phyloP scores from a whole-genome alignment of 257 asterid genomes.

The Nicotiana attenuata region DNA sequence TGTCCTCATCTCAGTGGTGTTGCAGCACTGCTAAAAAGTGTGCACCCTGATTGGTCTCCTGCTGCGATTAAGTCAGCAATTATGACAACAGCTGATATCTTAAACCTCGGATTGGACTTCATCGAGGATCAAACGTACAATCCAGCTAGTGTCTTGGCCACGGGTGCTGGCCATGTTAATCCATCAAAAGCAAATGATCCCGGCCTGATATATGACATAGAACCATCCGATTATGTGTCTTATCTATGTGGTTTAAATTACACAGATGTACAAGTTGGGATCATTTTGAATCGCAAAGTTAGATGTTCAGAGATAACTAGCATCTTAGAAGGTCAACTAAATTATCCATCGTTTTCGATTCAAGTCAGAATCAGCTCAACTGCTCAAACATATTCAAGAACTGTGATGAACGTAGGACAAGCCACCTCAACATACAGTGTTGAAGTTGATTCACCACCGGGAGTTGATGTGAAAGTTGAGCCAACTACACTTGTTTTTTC shows the following conservation, averaged over 20 bases:
- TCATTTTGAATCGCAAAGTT: conserved; percentile 2
- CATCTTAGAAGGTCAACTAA: conserved; percentile 25
- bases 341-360: conserved; percentile 35
- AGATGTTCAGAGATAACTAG: conserved; percentile 5
- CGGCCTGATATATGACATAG: conserved; percentile 31
- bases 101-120: conserved; percentile 3
- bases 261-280: conserved; percentile 13
- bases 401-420: conserved; percentile 35
- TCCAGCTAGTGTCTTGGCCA: conserved; percentile 24
- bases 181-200: conserved; percentile 30
- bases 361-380: neutral
- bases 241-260: conserved; percentile 25
- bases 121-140: neutral
- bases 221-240: conserved; percentile 15
- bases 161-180: conserved; percentile 34
- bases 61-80: conserved; percentile 35
- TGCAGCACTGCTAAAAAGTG: conserved; percentile 23
- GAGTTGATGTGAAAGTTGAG: conserved; percentile 15
- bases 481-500: conserved; percentile 18
- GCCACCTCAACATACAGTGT: conserved; percentile 21
- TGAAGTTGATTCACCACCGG: neutral
- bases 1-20: conserved; percentile 42
- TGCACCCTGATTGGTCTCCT: conserved; percentile 36
- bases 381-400: conserved; percentile 23
- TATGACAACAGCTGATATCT: conserved; percentile 24